Percentiles rank a stretch among this genome's conserved stretches.
phyloP scores from a whole-genome alignment of 2,329 filamentous ascomycete species.

The Arachnomyces sp. region DNA sequence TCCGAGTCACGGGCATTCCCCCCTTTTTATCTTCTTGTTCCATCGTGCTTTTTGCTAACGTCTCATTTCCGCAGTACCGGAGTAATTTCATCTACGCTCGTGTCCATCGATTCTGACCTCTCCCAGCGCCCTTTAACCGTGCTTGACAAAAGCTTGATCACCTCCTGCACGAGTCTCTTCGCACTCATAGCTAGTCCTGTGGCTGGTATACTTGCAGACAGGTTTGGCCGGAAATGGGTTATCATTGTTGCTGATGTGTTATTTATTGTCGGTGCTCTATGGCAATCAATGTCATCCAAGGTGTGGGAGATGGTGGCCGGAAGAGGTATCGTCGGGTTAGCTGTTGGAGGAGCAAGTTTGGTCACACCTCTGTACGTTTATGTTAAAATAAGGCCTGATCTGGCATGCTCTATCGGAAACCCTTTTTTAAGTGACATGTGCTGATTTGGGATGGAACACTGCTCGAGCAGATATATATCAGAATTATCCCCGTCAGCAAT shows the following conservation, averaged over 20 bases:
- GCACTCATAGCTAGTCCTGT: slow-evolving; percentile 49
- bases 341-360: slow-evolving; percentile 52
- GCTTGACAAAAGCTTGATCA: slow-evolving; percentile 51
- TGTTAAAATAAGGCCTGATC: too few relatives aligned
- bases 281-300: slow-evolving; percentile 32
- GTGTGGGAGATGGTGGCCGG: slow-evolving; percentile 41
- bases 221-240: slow-evolving; percentile 38
- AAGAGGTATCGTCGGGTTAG: slow-evolving; percentile 39
- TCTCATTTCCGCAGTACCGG: slow-evolving; percentile 40
- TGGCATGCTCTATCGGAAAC: too few relatives aligned
- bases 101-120: slow-evolving; percentile 47
- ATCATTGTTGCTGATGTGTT: slow-evolving; percentile 40
- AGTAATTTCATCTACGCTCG: slow-evolving; percentile 53
- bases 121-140: slow-evolving; percentile 43
- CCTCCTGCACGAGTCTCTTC: slow-evolving; percentile 49
- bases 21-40: slow-evolving; percentile 1
- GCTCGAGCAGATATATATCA: slow-evolving; percentile 60
- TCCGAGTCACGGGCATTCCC: too few relatives aligned
- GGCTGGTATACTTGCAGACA: slow-evolving; percentile 45
- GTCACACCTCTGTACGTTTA: slow-evolving; percentile 60
- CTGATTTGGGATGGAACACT: neutral
- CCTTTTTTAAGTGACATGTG: neutral
- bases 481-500: slow-evolving; percentile 72
- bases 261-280: slow-evolving; percentile 37
- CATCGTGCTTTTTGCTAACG: slow-evolving; percentile 1